Evolutionary conservation across 352 stramenopile genomes (phyloP).

Genomic region (Pythium brachiatum): DNA sequence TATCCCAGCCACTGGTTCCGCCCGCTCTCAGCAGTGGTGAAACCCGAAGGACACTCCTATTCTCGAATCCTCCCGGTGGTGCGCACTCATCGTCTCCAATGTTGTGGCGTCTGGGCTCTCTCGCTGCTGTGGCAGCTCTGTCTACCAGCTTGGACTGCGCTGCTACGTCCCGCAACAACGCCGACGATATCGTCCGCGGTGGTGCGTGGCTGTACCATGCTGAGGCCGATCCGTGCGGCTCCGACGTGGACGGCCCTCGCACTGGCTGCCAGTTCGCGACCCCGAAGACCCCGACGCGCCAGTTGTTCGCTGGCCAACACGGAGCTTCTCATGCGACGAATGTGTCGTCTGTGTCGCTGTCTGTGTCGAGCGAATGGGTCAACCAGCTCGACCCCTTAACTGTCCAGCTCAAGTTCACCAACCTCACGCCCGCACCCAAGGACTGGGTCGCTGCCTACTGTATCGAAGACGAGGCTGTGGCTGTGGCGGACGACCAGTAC

Average conservation of each 20-base stretch:
- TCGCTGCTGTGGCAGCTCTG: not conserved
- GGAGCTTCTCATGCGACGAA: too few species aligned
- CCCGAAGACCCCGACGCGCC: too few species aligned
- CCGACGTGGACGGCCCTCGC: not conserved
- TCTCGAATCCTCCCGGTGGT: not conserved
- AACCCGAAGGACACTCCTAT: not conserved
- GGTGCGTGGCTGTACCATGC: constrained; percentile 10
- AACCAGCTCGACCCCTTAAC: not conserved
- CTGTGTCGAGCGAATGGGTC: not conserved
- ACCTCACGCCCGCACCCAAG: too few species aligned
- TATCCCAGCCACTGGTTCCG: not conserved
- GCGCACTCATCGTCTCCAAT: not conserved
- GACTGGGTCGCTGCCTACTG: constrained; percentile 27
- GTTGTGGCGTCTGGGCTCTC: not conserved
- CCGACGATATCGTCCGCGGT: not conserved
- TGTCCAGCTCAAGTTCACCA: not conserved
- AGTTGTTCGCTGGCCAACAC: too few species aligned
- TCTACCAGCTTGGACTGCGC: not conserved
- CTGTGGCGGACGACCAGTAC: too few species aligned
- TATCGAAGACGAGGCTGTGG: constrained; percentile 6
- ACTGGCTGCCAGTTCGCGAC: not conserved
- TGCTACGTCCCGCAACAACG: constrained; percentile 6
- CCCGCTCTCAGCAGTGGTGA: not conserved
- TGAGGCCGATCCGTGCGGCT: not conserved
- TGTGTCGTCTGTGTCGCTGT: not conserved